A percentile compares a stretch with the other conserved stretches of the same genome.
phyloP scores from a whole-genome alignment of 441 rosid genomes.

The Geranium incanum region DNA sequence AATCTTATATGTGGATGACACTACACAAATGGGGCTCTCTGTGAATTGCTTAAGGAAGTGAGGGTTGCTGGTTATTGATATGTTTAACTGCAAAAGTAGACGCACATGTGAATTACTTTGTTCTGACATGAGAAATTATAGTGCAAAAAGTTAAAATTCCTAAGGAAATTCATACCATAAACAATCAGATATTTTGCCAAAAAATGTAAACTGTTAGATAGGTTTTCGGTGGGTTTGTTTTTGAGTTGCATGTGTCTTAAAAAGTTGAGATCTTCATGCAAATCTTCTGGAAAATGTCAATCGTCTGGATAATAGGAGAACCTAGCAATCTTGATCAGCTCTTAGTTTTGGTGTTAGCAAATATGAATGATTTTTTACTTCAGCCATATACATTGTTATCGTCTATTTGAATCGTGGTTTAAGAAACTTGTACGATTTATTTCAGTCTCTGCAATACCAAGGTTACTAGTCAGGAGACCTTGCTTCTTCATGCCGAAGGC shows the following conservation, averaged over 20 bases:
- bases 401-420: not conserved
- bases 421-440: constrained; percentile 9
- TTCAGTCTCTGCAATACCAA: constrained; percentile 74
- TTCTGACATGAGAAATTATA: too few species aligned
- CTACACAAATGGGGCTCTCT: too few species aligned
- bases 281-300: too few species aligned
- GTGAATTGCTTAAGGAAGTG: too few species aligned
- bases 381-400: not conserved
- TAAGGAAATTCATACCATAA: too few species aligned
- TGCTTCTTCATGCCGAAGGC: constrained; percentile 91
- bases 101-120: too few species aligned
- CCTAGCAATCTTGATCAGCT: not conserved
- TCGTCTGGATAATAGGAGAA: not conserved
- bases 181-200: too few species aligned
- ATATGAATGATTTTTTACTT: not conserved
- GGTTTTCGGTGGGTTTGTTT: not conserved
- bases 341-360: not conserved
- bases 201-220: not conserved
- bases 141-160: too few species aligned
- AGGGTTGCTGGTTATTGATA: too few species aligned
- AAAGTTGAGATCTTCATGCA: not conserved
- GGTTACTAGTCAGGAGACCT: constrained; percentile 77
- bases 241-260: not conserved
- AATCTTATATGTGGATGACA: too few species aligned
- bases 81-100: too few species aligned